phyloP scores from a whole-genome alignment of 2,329 filamentous ascomycete species.

The Aspergillus chevalieri region DNA sequence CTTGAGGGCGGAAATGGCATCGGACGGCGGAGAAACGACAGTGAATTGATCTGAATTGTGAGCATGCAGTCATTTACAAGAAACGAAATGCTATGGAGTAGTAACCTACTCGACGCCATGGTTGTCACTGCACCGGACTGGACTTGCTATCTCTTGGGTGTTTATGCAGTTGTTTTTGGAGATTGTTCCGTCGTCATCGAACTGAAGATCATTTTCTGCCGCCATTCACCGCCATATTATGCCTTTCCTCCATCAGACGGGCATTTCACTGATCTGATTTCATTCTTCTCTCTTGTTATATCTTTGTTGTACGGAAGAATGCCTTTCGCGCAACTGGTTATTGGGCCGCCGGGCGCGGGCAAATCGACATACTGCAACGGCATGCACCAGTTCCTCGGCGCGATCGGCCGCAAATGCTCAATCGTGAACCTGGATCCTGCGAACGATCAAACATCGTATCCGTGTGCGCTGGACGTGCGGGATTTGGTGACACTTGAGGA shows the following conservation, averaged over 20 bases:
- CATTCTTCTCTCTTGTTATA: slow-evolving; percentile 1
- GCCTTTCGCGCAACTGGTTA: slow-evolving; percentile 69
- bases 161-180: slow-evolving; percentile 12
- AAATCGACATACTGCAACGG: slow-evolving; percentile 99
- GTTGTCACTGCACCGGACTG: slow-evolving; percentile 3
- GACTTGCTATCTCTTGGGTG: slow-evolving; percentile 5
- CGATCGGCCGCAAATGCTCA: slow-evolving; percentile 89
- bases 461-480: slow-evolving; percentile 83
- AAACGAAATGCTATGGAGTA: too few species aligned
- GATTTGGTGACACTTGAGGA: slow-evolving; percentile 85
- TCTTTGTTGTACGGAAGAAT: slow-evolving; percentile 24
- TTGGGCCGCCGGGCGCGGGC: slow-evolving; percentile 89
- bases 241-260: slow-evolving; percentile 13
- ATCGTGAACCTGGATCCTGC: slow-evolving; percentile 96
- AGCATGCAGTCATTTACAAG: not conserved
- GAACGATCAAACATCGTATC: slow-evolving; percentile 87
- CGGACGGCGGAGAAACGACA: slow-evolving; percentile 71
- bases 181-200: slow-evolving; percentile 17
- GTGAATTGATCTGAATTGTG: slow-evolving; percentile 62
- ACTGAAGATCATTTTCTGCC: slow-evolving; percentile 29
- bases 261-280: not conserved
- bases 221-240: slow-evolving; percentile 20
- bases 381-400: slow-evolving; percentile 96
- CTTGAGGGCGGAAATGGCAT: slow-evolving; percentile 78
- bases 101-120: slow-evolving; percentile 40